Evolutionary conservation across 768 basidiomycete species (phyloP), one percentile per base, ranked within the genome.

Genomic region (Amanita inopinata): DNA sequence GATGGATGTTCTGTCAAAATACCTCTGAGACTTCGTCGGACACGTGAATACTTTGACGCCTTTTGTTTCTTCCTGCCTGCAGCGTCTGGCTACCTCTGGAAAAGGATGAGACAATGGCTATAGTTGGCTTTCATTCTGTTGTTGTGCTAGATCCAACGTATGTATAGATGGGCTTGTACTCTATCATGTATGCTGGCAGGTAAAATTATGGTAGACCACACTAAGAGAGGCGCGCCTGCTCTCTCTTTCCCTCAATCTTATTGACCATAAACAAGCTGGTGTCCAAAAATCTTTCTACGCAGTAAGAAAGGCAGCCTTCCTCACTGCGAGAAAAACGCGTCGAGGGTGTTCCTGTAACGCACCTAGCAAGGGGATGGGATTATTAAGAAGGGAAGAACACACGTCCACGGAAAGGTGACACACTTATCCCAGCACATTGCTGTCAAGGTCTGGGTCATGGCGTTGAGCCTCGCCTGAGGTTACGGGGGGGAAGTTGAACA

Each of bases 391-490:
- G 34, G 37, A 11, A 14, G 47, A 27, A 12, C 20, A 31, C 40
- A 20, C n/a, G 19, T 28, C 43, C 38, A 38, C 23, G 39, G 46
- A 34, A 11, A 11, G n/a, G 43, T n/a, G 38, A 68, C 76, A 58
- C 54, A 92, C 89, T 93, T 90, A 68, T 91, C 85, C 88, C 90
- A 93, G 60, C 90, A 92, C 64, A 80, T 78, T 53, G 74, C 73
- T 12, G 91, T 92, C 50, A 92, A 71, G 38, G 68, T 74, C 48
- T 90, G 89, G 32, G 92, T 79, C 20, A 74, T 66, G 18, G 74
- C 64, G 52, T 89, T 76, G 38, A 88, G 52, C 48, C 63, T 67
- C 14, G 71, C 71, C 66, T 70, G 45, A 38, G 46, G n/a, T n/a
- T n/a, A n/a, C n/a, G n/a, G n/a, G n/a, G n/a, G n/a, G 22, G 49